Base-by-base conservation (phyloP, 192 early-diverging fungal species). In the Coemansia sp. region DNA sequence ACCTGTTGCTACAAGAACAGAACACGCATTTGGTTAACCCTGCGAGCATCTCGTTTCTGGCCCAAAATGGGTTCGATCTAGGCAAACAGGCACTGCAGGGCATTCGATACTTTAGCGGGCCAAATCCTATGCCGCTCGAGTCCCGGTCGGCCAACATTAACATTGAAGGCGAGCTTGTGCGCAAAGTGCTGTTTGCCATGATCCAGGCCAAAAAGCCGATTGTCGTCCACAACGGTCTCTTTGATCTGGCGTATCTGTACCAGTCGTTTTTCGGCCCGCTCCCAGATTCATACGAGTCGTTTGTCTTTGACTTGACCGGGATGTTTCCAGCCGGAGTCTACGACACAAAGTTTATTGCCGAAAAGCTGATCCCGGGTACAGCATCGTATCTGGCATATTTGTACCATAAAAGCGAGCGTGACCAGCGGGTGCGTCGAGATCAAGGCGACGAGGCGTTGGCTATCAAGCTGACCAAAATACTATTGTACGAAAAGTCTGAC, bases 161-260 rank as follows among this genome's bases (percentile, higher is more conserved):
- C 52, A 45, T 52, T 53, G 68, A 78, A 27, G 75, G 75, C 3
- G n/a, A 10, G 38, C 65, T 82, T 45, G 82, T 90, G 62, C 78
- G 86, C 54, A 77, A 82, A 19, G 69, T 90, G 35, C 85, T 89
- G 54, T 61, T 78, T 14, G 75, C 84, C 3, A 74, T 88, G 41
- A 68, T 85, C 35, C 68, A 68, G 0, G 56, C 57, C 29, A 68
- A 75, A 3, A 72, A 88, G 13, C 92, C 94, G 2, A 68, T 99
- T 14, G 84, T 95, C 9, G 77, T 95, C 0, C 97, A 99, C 84
- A 98, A 98, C 71, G 97, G 96, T 0, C 79, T 97, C 19, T 78
- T 96, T 27, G 97, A 99, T 70, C 68, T 98, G 11, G 87, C 96
- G 62, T 98, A 94, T 71, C 55, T 99, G 10, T 98, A 98, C 73